Percentiles rank a stretch among this genome's conserved stretches.
These are phyloP conservation scores for Colletotrichum theobromicola DNA, from an alignment of 2,329 filamentous ascomycete species.

Conservation along the genomic window DNA sequence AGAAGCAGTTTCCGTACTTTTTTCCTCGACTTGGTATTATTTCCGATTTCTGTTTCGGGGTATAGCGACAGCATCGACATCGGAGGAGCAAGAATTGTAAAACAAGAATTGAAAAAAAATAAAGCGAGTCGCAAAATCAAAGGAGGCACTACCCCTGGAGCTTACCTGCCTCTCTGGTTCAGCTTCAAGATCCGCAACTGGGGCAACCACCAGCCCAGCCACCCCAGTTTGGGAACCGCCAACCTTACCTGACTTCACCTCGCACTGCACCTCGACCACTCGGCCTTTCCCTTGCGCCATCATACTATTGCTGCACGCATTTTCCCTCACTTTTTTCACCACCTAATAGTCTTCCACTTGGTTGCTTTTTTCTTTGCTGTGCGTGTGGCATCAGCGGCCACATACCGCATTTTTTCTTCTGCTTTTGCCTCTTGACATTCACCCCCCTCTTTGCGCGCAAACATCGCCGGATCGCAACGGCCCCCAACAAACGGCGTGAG, in stretches of 20 bases:
- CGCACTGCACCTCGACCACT: not conserved
- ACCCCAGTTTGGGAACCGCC: conserved; percentile 19
- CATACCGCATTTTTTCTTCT: not conserved
- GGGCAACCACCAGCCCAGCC: conserved; percentile 16
- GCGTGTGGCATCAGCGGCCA: conserved; percentile 8
- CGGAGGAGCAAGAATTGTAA: not conserved
- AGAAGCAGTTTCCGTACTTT: not conserved
- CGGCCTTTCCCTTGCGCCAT: conserved; percentile 9
- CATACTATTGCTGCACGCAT: not conserved
- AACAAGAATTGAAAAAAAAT: not conserved
- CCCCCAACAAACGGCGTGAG: not conserved
- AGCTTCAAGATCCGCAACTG: conserved; percentile 20
- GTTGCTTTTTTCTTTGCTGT: conserved; percentile 9
- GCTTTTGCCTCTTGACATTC: not conserved
- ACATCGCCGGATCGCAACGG: conserved; percentile 15
- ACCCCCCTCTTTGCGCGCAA: not conserved
- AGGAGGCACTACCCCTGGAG: conserved; percentile 4
- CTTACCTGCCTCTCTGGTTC: conserved; percentile 2
- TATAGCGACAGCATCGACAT: not conserved
- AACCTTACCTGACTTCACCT: conserved; percentile 1
- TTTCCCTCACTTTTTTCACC: not conserved
- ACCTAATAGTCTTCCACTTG: not conserved
- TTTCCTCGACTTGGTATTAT: not conserved
- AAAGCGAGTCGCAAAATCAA: not conserved
- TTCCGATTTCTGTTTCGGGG: not conserved